Base-by-base conservation (phyloP, 129 eudicot genomes). In the Heracleum sosnowskyi region DNA sequence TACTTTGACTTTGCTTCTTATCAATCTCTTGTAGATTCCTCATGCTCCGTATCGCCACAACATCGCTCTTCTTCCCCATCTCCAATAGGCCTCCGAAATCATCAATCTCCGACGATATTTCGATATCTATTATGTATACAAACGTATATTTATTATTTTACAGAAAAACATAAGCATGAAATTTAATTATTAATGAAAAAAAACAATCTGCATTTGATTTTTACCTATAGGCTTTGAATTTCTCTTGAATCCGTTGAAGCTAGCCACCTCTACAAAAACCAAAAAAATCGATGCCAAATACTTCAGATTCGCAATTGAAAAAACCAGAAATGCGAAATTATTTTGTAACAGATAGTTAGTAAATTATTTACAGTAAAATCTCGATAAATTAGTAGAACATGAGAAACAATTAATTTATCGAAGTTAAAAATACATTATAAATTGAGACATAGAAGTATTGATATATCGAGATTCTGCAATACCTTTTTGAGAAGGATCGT, bases 401-500 rank as follows among this genome's bases (percentile, higher is more conserved):
- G 28, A 53, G 28, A 53, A 20, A 22, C 6, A 11, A 1, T 11
- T 10, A 44, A 53, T 53, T 53, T 53, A 53, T 53, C 26, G 11
- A 53, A 6, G 4, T 53, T 6, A 20, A 53, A 46, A 15, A 46
- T 46, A 46, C 53, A 4, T 3, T 4, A 0, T 44, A 11, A 12
- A 0, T 2, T 10, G 4, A 44, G 47, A 10, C 11, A 41, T 41
- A 41, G 11, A 10, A 41, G 0, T 41, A 41, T 41, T 10, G 12
- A 41, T 44, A 11, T 44, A 12, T 44, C 2, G 16, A 44, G 47
- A 44, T 44, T 44, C 16, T 44, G 15, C 16, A 2, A 0, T 78
- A 88, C 92, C 92, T 73, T 74, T 79, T 33, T 74, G 83, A 81
- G 92, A 88, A 28, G 89, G 89, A 36, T 81, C 76, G 77, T 88